Conservation (phyloP, 306 rosid species). For the Vigna unguiculata region DNA sequence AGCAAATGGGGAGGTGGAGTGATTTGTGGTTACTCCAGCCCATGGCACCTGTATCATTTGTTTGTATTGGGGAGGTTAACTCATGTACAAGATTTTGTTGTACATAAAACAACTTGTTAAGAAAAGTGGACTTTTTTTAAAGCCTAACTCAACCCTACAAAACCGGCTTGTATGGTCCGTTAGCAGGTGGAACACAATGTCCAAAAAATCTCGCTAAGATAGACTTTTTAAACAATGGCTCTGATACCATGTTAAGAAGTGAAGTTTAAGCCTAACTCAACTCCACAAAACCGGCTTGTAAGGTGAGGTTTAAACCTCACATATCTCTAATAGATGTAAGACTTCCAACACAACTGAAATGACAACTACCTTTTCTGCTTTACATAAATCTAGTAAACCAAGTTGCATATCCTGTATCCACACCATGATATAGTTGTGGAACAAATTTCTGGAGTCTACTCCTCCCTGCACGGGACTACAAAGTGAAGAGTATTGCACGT, state of each 20-base stretch:
- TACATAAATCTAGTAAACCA: slow-evolving; percentile 79
- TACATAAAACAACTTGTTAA: slow-evolving; percentile 39
- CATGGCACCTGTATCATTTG: slow-evolving; percentile 82
- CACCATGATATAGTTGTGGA: slow-evolving; percentile 87
- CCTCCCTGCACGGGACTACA: slow-evolving; percentile 84
- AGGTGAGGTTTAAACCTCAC: too few relatives aligned
- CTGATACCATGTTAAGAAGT: too few relatives aligned
- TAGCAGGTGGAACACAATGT: too few relatives aligned
- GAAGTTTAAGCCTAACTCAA: too few relatives aligned
- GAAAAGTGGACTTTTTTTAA: too few relatives aligned
- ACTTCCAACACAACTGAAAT: too few relatives aligned
- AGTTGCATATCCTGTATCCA: slow-evolving; percentile 98
- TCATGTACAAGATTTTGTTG: slow-evolving; percentile 3
- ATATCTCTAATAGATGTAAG: too few relatives aligned
- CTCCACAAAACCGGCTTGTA: too few relatives aligned
- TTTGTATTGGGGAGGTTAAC: slow-evolving; percentile 42
- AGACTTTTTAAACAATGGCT: too few relatives aligned
- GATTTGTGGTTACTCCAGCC: slow-evolving; percentile 91
- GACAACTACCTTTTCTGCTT: slow-evolving; percentile 84
- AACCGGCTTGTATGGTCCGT: too few relatives aligned
- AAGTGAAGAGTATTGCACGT: slow-evolving; percentile 37
- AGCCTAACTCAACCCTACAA: too few relatives aligned
- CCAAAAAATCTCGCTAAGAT: too few relatives aligned
- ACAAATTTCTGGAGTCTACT: slow-evolving; percentile 77
- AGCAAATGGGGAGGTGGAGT: slow-evolving; percentile 90